Evolutionary conservation across 2,329 filamentous ascomycete species (phyloP).

Genomic region (Botryosphaeria dothidea): DNA sequence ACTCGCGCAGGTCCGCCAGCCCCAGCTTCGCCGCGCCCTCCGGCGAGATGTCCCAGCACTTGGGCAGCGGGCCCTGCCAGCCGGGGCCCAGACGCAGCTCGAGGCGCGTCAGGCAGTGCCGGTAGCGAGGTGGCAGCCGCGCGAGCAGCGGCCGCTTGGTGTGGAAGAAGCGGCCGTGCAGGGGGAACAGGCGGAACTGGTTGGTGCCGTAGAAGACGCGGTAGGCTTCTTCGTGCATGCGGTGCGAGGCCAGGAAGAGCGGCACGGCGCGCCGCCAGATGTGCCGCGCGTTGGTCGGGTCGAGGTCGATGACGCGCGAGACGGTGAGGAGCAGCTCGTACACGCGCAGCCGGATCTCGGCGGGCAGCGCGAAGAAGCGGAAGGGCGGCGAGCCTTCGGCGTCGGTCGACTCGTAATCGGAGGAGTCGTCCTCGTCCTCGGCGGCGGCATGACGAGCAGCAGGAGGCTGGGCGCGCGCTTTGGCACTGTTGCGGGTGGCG

Average conservation of each 20-base stretch:
- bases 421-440: slow-evolving; percentile 50
- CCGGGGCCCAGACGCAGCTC: slow-evolving; percentile 73
- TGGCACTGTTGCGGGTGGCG: not conserved
- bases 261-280: slow-evolving; percentile 58
- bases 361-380: slow-evolving; percentile 54
- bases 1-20: slow-evolving; percentile 60
- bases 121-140: slow-evolving; percentile 63
- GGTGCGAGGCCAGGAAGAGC: slow-evolving; percentile 64
- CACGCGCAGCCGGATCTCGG: slow-evolving; percentile 54
- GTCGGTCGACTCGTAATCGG: slow-evolving; percentile 59
- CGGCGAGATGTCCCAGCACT: slow-evolving; percentile 59
- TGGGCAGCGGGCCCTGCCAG: slow-evolving; percentile 66
- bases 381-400: slow-evolving; percentile 37
- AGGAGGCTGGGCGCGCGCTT: not conserved
- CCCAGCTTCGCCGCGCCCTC: slow-evolving; percentile 48
- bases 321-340: slow-evolving; percentile 51
- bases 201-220: slow-evolving; percentile 54
- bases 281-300: slow-evolving; percentile 60
- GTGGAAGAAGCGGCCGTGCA: slow-evolving; percentile 65
- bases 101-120: slow-evolving; percentile 61
- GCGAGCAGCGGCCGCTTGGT: slow-evolving; percentile 71
- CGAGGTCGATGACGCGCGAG: slow-evolving; percentile 64
- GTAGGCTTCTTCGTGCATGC: slow-evolving; percentile 53
- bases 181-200: slow-evolving; percentile 55
- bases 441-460: not conserved